phyloP scores from a whole-genome alignment of 1,284 basidiomycete genomes.

The Mycena citricolor region DNA sequence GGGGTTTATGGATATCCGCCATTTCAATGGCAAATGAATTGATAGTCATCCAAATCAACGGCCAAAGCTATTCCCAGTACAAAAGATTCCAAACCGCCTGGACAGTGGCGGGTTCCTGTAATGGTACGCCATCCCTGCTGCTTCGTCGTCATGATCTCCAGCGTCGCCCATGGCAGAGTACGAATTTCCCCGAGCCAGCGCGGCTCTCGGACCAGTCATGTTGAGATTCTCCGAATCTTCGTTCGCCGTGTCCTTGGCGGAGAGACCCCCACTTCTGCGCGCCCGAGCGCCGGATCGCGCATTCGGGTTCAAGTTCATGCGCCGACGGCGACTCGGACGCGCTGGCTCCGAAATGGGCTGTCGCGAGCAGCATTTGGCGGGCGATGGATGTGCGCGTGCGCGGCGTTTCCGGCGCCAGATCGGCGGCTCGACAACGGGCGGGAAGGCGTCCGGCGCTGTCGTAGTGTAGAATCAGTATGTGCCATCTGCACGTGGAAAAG shows the following conservation, averaged over 20 bases:
- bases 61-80: constrained; percentile 19
- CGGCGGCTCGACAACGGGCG: not conserved
- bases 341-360: not conserved
- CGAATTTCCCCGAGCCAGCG: too few species aligned
- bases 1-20: too few species aligned
- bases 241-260: not conserved
- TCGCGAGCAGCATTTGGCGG: too few species aligned
- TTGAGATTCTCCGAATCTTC: not conserved
- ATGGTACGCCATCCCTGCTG: constrained; percentile 3
- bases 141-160: not conserved
- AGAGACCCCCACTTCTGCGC: too few species aligned
- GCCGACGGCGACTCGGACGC: not conserved
- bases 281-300: not conserved
- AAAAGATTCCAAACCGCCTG: constrained; percentile 22
- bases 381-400: too few species aligned
- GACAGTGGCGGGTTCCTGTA: constrained; percentile 14
- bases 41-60: too few species aligned
- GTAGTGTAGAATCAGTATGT: too few species aligned
- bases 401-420: constrained; percentile 2
- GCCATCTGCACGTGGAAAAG: too few species aligned
- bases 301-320: not conserved
- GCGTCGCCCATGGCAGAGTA: too few species aligned
- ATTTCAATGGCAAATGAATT: too few species aligned
- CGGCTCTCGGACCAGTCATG: too few species aligned
- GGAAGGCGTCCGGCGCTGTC: constrained; percentile 20